These are phyloP conservation scores for Fomitopsis serialis DNA, from an alignment of 768 basidiomycete species.

Conservation along the genomic window DNA sequence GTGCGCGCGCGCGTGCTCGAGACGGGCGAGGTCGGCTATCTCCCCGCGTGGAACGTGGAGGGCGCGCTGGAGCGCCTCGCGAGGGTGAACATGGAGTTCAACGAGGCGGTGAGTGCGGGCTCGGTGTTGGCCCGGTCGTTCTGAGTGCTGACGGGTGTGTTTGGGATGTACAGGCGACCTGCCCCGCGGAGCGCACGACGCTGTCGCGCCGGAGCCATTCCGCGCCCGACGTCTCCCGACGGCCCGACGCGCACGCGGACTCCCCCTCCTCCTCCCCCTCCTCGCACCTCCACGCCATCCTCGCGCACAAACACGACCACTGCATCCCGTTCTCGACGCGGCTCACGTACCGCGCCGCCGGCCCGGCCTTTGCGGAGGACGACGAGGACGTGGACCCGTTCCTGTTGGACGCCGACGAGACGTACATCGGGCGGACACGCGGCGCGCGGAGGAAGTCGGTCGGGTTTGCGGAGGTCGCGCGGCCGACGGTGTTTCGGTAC, in stretches of 20 bases:
- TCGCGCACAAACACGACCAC: constrained; percentile 15
- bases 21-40: constrained; percentile 15
- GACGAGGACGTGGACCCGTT: constrained; percentile 9
- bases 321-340: constrained; percentile 14
- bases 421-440: background rate
- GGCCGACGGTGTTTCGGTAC: constrained; percentile 21
- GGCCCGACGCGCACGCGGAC: background rate
- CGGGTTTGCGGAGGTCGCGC: constrained; percentile 13
- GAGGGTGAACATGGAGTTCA: constrained; percentile 23
- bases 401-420: constrained; percentile 8
- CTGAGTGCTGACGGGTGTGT: background rate
- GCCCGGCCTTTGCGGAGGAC: constrained; percentile 11
- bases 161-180: constrained; percentile 8
- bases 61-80: constrained; percentile 23
- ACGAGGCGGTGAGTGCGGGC: constrained; percentile 20
- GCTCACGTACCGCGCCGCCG: background rate
- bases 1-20: constrained; percentile 14
- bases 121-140: background rate
- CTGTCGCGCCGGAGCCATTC: constrained; percentile 5
- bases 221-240: background rate
- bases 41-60: constrained; percentile 25
- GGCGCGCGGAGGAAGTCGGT: constrained; percentile 13
- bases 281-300: background rate
- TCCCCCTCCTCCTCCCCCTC: background rate
- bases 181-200: constrained; percentile 12